These are phyloP conservation scores for Limnanthes douglasii DNA, from an alignment of 345 rosid species.

Conservation along the genomic window DNA sequence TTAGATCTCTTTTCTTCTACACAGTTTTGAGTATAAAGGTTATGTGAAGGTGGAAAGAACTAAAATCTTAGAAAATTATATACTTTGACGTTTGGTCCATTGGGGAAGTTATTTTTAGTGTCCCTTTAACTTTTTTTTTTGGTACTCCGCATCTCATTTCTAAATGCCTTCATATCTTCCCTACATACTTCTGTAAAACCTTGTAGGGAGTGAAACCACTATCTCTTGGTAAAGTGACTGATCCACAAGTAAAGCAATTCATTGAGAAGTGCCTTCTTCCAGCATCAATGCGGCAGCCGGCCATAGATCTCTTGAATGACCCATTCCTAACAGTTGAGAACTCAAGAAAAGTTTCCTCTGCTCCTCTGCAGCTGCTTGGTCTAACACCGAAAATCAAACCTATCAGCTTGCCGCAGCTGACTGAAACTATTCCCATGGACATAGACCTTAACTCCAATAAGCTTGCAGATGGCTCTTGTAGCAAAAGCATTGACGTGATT, in stretches of 20 bases:
- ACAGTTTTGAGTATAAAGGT: too few species aligned
- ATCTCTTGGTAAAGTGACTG: conserved; percentile 55
- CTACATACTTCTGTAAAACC: conserved; percentile 4
- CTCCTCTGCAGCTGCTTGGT: conserved; percentile 11
- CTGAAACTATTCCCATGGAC: conserved; percentile 44
- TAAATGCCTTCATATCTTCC: not conserved
- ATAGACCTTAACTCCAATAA: conserved; percentile 24
- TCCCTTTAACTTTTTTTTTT: not conserved
- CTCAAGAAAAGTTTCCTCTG: conserved; percentile 19
- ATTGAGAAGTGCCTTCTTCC: conserved; percentile 89
- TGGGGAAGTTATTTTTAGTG: too few species aligned
- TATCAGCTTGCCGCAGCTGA: conserved; percentile 13
- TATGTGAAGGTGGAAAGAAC: too few species aligned
- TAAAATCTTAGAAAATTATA: too few species aligned
- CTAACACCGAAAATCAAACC: conserved; percentile 10
- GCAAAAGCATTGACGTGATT: conserved; percentile 23
- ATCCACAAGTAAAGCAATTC: conserved; percentile 49
- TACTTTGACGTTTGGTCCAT: too few species aligned
- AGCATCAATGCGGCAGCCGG: conserved; percentile 46
- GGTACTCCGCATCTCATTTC: not conserved
- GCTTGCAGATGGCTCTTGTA: conserved; percentile 22
- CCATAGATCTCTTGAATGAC: conserved; percentile 59
- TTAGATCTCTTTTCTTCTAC: too few species aligned
- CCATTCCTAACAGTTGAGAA: conserved; percentile 40
- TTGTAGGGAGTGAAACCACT: conserved; percentile 67